phyloP scores from a whole-genome alignment of 2,329 filamentous ascomycete genomes.

The Diaporthe nobilis region DNA sequence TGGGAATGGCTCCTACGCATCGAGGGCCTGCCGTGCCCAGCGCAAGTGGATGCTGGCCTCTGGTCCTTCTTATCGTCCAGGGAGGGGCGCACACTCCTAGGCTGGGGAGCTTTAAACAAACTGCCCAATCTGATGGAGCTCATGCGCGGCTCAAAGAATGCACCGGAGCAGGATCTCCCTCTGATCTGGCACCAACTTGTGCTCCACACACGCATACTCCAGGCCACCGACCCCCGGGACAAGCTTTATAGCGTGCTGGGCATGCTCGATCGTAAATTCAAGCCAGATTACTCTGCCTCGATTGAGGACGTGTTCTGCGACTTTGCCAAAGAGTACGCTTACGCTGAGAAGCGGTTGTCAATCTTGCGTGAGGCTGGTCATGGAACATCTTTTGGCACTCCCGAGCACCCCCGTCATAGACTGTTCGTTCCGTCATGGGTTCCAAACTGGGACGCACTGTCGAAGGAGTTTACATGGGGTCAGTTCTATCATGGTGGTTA shows the following conservation, averaged over 20 bases:
- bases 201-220: conserved; percentile 2
- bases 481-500: not conserved
- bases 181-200: conserved; percentile 16
- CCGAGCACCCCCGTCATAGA: conserved; percentile 9
- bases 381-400: not conserved
- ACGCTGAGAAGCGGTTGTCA: not conserved
- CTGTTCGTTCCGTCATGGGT: conserved; percentile 22
- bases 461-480: conserved; percentile 19
- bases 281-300: conserved; percentile 11
- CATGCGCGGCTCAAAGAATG: not conserved
- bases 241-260: conserved; percentile 23
- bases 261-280: conserved; percentile 2
- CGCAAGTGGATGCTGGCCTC: not conserved
- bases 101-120: conserved; percentile 8
- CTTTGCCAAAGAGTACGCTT: not conserved
- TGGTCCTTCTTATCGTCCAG: conserved; percentile 3
- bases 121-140: conserved; percentile 1
- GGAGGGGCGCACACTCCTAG: conserved; percentile 1
- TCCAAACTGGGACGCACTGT: conserved; percentile 16
- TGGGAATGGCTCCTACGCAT: conserved; percentile 15
- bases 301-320: conserved; percentile 4
- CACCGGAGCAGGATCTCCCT: not conserved
- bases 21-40: conserved; percentile 4
- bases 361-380: conserved; percentile 15
- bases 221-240: conserved; percentile 9